Percentiles rank a stretch among this genome's conserved stretches.
These are phyloP conservation scores for Dispira parvispora DNA, from an alignment of 192 early-diverging fungal genomes.

Conservation along the genomic window DNA sequence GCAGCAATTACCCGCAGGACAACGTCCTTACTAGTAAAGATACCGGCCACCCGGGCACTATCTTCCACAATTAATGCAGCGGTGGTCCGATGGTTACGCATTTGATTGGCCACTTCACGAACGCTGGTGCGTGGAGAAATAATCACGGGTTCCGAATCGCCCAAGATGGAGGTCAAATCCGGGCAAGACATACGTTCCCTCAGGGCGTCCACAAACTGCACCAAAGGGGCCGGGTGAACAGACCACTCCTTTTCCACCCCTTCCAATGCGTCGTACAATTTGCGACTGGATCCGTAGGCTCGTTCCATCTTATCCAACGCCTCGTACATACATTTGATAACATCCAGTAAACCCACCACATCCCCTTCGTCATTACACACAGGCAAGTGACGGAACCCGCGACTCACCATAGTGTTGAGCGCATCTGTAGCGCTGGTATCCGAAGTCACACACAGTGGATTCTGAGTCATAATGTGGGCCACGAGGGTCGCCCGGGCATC, in stretches of 20 bases:
- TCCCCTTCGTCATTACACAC: conserved; percentile 76
- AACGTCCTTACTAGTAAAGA: conserved; percentile 84
- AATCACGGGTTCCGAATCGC: conserved; percentile 38
- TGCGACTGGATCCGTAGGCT: conserved; percentile 62
- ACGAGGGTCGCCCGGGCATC: conserved; percentile 52
- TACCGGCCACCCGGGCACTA: conserved; percentile 53
- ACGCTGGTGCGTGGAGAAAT: conserved; percentile 48
- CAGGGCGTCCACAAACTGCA: conserved; percentile 54
- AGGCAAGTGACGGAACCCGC: conserved; percentile 72
- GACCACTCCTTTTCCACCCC: conserved; percentile 71
- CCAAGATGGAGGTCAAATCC: conserved; percentile 69
- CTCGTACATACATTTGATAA: conserved; percentile 75
- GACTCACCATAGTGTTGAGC: conserved; percentile 64
- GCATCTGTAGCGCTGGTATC: conserved; percentile 66
- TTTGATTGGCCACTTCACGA: conserved; percentile 51
- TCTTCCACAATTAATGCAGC: conserved; percentile 61
- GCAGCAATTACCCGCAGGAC: conserved; percentile 79
- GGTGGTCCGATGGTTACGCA: conserved; percentile 55
- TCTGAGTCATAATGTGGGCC: conserved; percentile 76
- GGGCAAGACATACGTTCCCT: conserved; percentile 84
- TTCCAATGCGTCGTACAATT: conserved; percentile 62
- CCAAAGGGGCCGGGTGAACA: conserved; percentile 42
- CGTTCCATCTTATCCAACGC: conserved; percentile 74
- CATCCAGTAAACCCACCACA: conserved; percentile 67
- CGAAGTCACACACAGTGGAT: conserved; percentile 76